Conservation (phyloP, 2,329 filamentous ascomycete species). For the Epichloe aotearoae region DNA sequence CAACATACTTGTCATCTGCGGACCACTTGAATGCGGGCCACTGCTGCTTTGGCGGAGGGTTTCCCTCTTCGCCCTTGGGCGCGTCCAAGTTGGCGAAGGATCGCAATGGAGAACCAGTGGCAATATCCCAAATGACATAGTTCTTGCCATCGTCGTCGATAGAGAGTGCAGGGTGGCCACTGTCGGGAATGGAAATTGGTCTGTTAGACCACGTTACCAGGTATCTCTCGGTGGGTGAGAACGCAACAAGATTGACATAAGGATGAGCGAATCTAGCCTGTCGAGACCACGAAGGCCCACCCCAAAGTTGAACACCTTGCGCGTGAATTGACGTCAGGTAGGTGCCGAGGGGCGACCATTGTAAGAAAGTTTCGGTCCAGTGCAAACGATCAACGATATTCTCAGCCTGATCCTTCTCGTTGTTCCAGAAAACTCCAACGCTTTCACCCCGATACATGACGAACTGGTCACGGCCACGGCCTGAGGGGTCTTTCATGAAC, state of each 20-base stretch:
- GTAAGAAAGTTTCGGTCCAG: constrained; percentile 97
- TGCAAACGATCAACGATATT: constrained; percentile 80
- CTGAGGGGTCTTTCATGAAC: constrained; percentile 71
- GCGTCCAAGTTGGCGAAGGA: constrained; percentile 88
- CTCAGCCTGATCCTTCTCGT: constrained; percentile 83
- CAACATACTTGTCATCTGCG: constrained; percentile 91
- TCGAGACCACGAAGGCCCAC: constrained; percentile 75
- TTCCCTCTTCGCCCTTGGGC: constrained; percentile 44
- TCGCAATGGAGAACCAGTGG: constrained; percentile 75
- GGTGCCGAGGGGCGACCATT: constrained; percentile 93
- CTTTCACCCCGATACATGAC: constrained; percentile 86
- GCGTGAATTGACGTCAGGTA: constrained; percentile 90
- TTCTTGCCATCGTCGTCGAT: constrained; percentile 97
- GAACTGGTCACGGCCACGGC: constrained; percentile 84
- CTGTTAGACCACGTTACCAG: constrained; percentile 93
- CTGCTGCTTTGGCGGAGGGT: constrained; percentile 71
- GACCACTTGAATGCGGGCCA: constrained; percentile 99
- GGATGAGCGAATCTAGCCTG: constrained; percentile 91
- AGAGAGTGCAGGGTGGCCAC: constrained; percentile 68
- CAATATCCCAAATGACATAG: constrained; percentile 97
- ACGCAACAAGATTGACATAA: constrained; percentile 89
- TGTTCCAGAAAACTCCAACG: constrained; percentile 96
- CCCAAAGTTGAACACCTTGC: constrained; percentile 96
- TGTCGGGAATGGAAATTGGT: constrained; percentile 83
- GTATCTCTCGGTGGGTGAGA: constrained; percentile 87